Conservation (phyloP, 352 stramenopile genomes). For the Phytopythium helicoides region DNA sequence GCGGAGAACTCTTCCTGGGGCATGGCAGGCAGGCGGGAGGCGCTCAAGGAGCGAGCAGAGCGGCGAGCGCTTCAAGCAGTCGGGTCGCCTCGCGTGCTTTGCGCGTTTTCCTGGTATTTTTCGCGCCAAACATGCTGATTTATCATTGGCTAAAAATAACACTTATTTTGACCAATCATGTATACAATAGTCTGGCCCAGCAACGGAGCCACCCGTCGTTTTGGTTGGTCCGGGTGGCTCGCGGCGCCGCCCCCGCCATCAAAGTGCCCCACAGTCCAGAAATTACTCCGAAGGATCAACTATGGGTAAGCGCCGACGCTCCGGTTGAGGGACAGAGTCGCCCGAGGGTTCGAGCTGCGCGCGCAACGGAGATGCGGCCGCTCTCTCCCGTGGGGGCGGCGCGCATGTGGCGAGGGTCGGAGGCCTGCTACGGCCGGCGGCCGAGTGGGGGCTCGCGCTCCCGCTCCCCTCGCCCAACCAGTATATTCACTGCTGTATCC, state of each 20-base stretch:
- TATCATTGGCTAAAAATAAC: not conserved
- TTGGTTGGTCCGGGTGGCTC: constrained; percentile 7
- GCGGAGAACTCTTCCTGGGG: constrained; percentile 75
- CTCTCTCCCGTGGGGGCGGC: constrained; percentile 1
- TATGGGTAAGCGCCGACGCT: constrained; percentile 73
- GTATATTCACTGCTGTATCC: constrained; percentile 87
- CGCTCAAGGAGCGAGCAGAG: too few relatives aligned
- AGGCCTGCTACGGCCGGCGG: not conserved
- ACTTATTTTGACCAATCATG: not conserved
- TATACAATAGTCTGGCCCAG: not conserved
- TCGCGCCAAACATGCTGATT: not conserved
- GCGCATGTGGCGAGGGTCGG: constrained; percentile 16
- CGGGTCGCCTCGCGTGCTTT: not conserved
- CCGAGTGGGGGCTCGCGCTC: constrained; percentile 15
- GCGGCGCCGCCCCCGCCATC: not conserved
- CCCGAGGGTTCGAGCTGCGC: constrained; percentile 19
- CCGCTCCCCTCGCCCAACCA: constrained; percentile 22
- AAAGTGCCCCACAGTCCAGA: constrained; percentile 46
- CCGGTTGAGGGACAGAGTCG: constrained; percentile 5
- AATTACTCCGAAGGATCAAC: constrained; percentile 83
- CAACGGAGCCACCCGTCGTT: not conserved
- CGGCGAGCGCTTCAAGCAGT: not conserved
- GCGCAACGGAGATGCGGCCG: constrained; percentile 34
- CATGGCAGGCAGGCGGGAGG: constrained; percentile 24
- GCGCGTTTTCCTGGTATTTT: constrained; percentile 2